Conservation (phyloP, 176 grass and related monocot genomes). For the Oryza coarctata region DNA sequence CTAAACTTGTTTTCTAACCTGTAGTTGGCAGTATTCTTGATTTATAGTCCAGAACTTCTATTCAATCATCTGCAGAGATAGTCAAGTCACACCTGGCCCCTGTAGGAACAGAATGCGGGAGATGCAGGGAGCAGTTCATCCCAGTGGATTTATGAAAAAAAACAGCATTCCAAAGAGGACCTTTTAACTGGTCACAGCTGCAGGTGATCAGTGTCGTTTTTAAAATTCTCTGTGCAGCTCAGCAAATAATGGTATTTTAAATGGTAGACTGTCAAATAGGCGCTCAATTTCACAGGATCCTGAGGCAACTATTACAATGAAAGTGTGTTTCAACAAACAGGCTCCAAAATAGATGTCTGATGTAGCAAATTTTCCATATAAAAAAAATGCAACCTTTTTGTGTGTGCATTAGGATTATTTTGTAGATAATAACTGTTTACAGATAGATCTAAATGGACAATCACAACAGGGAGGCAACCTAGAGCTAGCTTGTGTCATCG, state of each 20-base stretch:
- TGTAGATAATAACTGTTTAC: no score
- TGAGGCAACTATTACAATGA: neutral
- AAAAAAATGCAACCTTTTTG: neutral
- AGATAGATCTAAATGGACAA: no score
- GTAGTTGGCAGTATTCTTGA: neutral
- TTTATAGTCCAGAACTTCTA: neutral
- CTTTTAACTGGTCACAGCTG: neutral
- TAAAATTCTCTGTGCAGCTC: neutral
- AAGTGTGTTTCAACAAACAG: neutral
- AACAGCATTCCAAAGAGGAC: neutral
- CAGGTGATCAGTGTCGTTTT: neutral
- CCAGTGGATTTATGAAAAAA: neutral
- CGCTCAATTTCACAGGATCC: neutral
- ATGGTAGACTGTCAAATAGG: neutral
- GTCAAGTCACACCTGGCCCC: neutral
- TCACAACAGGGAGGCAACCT: no score
- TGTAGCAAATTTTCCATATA: no score
- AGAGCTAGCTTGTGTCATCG: no score
- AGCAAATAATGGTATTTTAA: neutral
- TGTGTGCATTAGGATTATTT: neutral
- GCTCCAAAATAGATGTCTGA: no score
- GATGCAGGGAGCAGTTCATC: neutral
- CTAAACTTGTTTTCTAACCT: neutral
- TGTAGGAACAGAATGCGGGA: no score
- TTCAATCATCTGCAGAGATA: neutral